phyloP scores from a whole-genome alignment of 2,329 filamentous ascomycete species.

The Sarocladiaceae sp. region DNA sequence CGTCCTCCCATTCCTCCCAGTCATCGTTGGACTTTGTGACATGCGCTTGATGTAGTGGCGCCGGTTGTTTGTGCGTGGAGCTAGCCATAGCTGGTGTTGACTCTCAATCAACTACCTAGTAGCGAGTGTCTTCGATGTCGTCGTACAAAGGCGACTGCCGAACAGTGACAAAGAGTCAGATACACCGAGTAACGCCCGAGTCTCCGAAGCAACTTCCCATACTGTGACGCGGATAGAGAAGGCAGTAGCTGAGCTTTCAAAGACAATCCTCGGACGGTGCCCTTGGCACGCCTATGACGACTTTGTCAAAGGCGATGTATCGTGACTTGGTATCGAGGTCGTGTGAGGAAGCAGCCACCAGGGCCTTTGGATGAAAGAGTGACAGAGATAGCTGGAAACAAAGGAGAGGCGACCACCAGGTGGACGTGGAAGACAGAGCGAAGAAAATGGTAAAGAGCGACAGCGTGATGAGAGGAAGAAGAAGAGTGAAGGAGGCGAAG shows the following conservation, averaged over 20 bases:
- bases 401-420: slow-evolving; percentile 8
- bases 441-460: slow-evolving; percentile 3
- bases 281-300: background rate
- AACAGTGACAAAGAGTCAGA: background rate
- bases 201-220: background rate
- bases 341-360: slow-evolving; percentile 6
- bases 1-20: slow-evolving; percentile 50
- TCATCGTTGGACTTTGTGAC: slow-evolving; percentile 23
- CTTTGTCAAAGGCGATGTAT: background rate
- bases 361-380: slow-evolving; percentile 3
- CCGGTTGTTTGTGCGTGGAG: slow-evolving; percentile 10
- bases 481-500: background rate
- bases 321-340: slow-evolving; percentile 4
- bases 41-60: slow-evolving; percentile 7
- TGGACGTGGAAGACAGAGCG: background rate
- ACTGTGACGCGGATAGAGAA: background rate
- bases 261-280: background rate
- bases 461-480: background rate
- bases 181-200: background rate
- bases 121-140: too few relatives aligned
- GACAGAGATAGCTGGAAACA: slow-evolving; percentile 5
- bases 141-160: too few relatives aligned
- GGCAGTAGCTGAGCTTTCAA: background rate
- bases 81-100: background rate
- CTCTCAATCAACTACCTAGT: background rate